Base-by-base conservation (phyloP, 768 basidiomycete genomes). In the Hypsizygus marmoreus region DNA sequence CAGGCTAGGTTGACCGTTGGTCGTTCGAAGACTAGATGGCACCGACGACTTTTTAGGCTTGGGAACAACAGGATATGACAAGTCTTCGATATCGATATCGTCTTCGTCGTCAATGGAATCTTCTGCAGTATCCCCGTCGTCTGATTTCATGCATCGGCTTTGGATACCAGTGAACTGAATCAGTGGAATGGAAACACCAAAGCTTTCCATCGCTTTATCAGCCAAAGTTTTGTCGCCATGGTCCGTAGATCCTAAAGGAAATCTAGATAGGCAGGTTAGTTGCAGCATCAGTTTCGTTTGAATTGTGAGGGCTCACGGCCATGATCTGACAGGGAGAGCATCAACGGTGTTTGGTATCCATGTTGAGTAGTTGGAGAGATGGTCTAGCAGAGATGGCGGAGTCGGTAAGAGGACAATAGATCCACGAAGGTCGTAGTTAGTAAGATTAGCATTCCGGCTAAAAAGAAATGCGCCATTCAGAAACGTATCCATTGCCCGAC, bases 171-270 rank as follows among this genome's bases (percentile, higher is more conserved):
- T 57, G 36, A 68, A 65, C 42, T 68, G 50, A 11, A 70, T 34
- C 4, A 70, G 60, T 1, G 67, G 67, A 2, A 63, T 50, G 4
- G 62, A 57, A n/a, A 65, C 58, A 1, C 63, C 60, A 37, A 66
- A 68, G 25, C 48, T 49, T 30, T 49, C 48, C 17, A 49, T n/a
- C 7, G 30, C 42, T 16, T 34, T 19, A 14, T 49, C 48, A 7
- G 22, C 36, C 4, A 49, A 16, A 4, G 37, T 34, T 10, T 43
- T 49, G 4, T 43, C 23, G 7, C 32, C 30, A n/a, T 12, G 2
- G 14, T 19, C 13, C 23, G 16, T 17, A 6, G 40, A 42, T 11
- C 47, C 47, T 14, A 43, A 14, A 9, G 47, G 47, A 11, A 43
- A 42, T 31, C 47, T 49, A 13, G n/a, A 22, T 17, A 2, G 5